Percentiles rank a stretch among this genome's conserved stretches.
Conservation (phyloP, 1,139 yeast species). For the Kazachstania sp. region DNA sequence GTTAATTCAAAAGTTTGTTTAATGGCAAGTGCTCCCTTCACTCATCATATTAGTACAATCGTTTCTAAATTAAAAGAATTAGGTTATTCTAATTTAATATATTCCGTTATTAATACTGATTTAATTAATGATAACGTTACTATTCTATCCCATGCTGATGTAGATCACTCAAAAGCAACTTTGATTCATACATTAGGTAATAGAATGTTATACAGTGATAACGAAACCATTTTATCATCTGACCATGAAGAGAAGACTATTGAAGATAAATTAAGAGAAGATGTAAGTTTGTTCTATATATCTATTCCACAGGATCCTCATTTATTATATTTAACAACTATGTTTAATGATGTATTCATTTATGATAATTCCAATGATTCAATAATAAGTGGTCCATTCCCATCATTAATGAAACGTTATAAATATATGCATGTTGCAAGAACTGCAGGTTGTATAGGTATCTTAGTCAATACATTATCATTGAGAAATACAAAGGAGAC, state of each 20-base stretch:
- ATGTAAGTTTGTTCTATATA: conserved; percentile 57
- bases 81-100: conserved; percentile 39
- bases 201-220: conserved; percentile 18
- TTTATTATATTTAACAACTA: conserved; percentile 63
- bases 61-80: conserved; percentile 32
- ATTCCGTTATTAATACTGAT: conserved; percentile 42
- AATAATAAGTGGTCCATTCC: conserved; percentile 51
- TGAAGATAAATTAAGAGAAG: conserved; percentile 17
- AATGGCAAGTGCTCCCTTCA: conserved; percentile 63
- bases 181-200: conserved; percentile 22
- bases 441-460: conserved; percentile 85
- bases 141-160: conserved; percentile 39
- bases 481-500: conserved; percentile 59
- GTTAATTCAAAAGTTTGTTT: conserved; percentile 39
- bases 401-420: conserved; percentile 75
- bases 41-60: conserved; percentile 36
- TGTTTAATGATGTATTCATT: conserved; percentile 46
- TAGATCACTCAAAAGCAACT: conserved; percentile 2
- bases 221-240: conserved; percentile 3
- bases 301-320: conserved; percentile 73
- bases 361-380: conserved; percentile 36
- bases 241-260: conserved; percentile 13
- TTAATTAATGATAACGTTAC: conserved; percentile 27
- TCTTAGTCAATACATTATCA: conserved; percentile 82
- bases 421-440: conserved; percentile 81